Conservation (phyloP, 1,139 yeast genomes). For the Debaryomyces sp. region DNA sequence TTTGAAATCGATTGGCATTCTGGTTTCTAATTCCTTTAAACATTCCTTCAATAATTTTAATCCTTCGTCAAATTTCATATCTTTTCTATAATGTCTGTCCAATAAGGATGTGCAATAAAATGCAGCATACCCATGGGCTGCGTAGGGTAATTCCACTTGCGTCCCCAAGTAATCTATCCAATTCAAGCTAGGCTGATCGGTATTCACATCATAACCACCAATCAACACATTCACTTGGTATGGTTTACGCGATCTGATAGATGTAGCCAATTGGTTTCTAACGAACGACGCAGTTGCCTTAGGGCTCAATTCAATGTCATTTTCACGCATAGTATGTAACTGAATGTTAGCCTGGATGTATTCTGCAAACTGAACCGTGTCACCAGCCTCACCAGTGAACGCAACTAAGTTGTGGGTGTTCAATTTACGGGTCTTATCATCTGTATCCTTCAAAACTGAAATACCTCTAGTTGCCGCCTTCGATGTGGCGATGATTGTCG, state of each 20-base stretch:
- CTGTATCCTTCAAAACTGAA: conserved; percentile 80
- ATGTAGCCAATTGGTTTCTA: conserved; percentile 84
- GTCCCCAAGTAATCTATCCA: conserved; percentile 97
- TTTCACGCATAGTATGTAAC: conserved; percentile 84
- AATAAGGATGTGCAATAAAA: conserved; percentile 88
- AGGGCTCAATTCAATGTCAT: conserved; percentile 73
- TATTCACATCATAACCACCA: conserved; percentile 79
- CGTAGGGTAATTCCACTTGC: conserved; percentile 87
- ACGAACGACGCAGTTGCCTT: conserved; percentile 87
- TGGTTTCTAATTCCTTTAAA: conserved; percentile 72
- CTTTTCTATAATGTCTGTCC: conserved; percentile 87
- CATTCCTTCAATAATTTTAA: conserved; percentile 72
- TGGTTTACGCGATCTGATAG: conserved; percentile 87
- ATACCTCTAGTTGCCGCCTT: conserved; percentile 95
- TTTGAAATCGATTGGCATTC: conserved; percentile 97
- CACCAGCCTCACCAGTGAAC: conserved; percentile 95
- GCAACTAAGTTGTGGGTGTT: conserved; percentile 84
- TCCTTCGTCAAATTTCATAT: conserved; percentile 80
- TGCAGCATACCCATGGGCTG: conserved; percentile 97
- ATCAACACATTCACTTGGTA: conserved; percentile 88
- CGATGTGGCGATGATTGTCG: conserved; percentile 87
- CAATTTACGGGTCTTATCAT: conserved; percentile 82
- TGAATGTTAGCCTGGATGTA: conserved; percentile 91
- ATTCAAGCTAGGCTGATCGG: conserved; percentile 66
- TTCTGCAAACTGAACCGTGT: conserved; percentile 96